phyloP scores from a whole-genome alignment of 306 rosid genomes.

The Citrullus mucosospermus region DNA sequence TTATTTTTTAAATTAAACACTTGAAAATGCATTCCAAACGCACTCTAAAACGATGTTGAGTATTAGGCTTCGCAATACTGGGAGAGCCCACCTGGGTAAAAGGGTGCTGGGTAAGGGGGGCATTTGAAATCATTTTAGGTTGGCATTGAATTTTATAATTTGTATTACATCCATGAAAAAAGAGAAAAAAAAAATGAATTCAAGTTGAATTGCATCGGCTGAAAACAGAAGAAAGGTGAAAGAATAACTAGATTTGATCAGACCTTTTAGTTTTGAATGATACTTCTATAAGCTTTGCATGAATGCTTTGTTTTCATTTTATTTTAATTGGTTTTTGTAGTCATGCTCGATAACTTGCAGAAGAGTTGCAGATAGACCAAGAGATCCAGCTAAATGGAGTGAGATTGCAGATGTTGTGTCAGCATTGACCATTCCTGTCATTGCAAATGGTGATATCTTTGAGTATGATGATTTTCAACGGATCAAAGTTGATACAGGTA shows the following conservation, averaged over 20 bases:
- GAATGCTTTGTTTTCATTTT: constrained; percentile 4
- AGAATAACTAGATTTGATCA: neutral
- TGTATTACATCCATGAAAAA: neutral
- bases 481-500: constrained; percentile 73
- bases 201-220: neutral
- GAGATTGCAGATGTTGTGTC: constrained; percentile 84
- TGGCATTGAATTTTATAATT: neutral
- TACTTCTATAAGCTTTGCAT: neutral
- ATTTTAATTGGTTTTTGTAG: constrained; percentile 9
- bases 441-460: constrained; percentile 80
- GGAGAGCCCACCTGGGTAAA: neutral
- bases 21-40: no score
- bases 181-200: neutral
- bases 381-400: constrained; percentile 92
- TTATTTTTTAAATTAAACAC: no score
- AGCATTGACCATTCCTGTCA: constrained; percentile 75
- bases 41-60: neutral
- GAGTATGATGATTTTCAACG: constrained; percentile 54
- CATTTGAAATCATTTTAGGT: neutral
- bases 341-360: constrained; percentile 33
- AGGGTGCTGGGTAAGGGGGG: neutral
- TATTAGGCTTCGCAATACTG: neutral
- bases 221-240: neutral
- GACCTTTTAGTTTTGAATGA: neutral
- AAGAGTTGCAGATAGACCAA: constrained; percentile 71